Evolutionary conservation across 352 stramenopile genomes (phyloP).

Genomic region (Phytopythium sindhum): DNA sequence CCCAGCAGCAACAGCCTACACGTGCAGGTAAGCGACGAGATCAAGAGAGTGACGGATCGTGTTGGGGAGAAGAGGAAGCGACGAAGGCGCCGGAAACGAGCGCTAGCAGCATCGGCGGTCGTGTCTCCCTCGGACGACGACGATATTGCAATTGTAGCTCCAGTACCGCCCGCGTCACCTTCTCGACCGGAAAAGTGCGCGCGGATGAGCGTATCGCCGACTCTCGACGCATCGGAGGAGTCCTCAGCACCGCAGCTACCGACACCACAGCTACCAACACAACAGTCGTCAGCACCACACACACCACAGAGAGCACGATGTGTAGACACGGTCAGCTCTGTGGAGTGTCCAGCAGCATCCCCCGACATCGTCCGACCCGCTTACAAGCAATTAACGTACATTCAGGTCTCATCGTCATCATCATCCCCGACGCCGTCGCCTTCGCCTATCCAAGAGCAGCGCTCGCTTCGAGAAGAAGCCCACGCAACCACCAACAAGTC

Average conservation of each 20-base stretch:
- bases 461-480: too few relatives aligned
- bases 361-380: neutral
- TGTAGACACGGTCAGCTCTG: too few relatives aligned
- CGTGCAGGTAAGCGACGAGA: neutral
- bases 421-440: neutral
- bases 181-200: neutral
- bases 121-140: conserved; percentile 2
- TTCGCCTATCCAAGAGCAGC: neutral
- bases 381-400: neutral
- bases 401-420: neutral
- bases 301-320: neutral
- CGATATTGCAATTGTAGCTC: neutral
- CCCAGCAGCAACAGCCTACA: too few relatives aligned
- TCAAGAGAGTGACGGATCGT: neutral
- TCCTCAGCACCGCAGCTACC: neutral
- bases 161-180: neutral
- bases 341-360: neutral
- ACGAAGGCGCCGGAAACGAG: neutral
- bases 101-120: neutral
- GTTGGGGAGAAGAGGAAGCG: neutral
- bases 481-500: neutral
- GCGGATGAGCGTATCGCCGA: neutral
- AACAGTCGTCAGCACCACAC: neutral
- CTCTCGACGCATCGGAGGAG: neutral
- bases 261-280: neutral